These are phyloP conservation scores for Vachellia pachyceras DNA, from an alignment of 306 rosid species.

Conservation along the genomic window DNA sequence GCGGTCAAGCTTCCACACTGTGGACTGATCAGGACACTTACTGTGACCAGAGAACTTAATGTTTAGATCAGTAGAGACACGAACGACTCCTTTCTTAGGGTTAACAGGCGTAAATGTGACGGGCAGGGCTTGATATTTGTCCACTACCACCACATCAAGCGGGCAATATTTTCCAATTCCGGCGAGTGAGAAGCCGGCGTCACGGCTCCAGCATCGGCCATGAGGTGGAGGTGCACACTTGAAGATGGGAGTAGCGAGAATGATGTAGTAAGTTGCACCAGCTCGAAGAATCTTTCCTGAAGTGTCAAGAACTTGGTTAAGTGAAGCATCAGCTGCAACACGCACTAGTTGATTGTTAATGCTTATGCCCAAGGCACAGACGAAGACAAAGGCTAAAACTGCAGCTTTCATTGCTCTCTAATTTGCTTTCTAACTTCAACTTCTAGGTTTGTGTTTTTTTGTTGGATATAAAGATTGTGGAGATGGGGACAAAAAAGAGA, in stretches of 20 bases:
- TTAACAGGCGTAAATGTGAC: conserved; percentile 44
- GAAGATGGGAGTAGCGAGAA: conserved; percentile 39
- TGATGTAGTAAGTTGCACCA: conserved; percentile 35
- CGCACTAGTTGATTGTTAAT: background rate
- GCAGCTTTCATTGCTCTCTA: background rate
- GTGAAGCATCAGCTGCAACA: background rate
- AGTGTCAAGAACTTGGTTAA: background rate
- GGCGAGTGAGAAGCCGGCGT: conserved; percentile 20
- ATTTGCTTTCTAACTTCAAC: background rate
- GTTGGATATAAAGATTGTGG: no score
- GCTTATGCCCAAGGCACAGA: background rate
- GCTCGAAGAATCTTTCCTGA: background rate
- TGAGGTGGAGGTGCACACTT: conserved; percentile 35
- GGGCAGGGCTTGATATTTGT: conserved; percentile 44
- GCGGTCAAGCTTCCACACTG: conserved; percentile 52
- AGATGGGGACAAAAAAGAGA: background rate
- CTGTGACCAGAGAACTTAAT: conserved; percentile 37
- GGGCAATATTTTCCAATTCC: conserved; percentile 46
- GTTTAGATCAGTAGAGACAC: conserved; percentile 53
- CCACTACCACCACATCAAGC: conserved; percentile 51
- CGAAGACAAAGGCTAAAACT: background rate
- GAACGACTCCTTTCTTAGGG: conserved; percentile 39
- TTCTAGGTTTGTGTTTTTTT: background rate
- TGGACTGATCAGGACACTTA: conserved; percentile 38
- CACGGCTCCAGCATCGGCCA: conserved; percentile 49